Base-by-base conservation (phyloP, 257 asterid genomes). In the Sherardia arvensis region DNA sequence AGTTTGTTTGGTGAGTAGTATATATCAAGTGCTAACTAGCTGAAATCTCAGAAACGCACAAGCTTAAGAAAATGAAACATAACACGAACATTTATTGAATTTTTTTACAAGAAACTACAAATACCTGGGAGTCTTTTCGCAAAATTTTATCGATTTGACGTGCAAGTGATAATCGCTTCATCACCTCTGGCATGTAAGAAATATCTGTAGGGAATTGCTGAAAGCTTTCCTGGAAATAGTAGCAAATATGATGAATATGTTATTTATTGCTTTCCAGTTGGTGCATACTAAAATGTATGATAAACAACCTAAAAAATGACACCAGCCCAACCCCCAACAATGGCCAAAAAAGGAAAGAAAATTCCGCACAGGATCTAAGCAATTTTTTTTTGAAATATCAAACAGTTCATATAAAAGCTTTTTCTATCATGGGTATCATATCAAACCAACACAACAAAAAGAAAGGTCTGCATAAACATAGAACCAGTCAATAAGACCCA, bases 151-250 rank as follows among this genome's bases (percentile, higher is more conserved):
- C 99, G 71, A 92, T 84, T 80, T 87, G 96, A 61, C 78, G 87
- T 51, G 99, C 99, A 80, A 92, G 95, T 62, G 97, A 87, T 71
- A 86, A 75, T 69, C 97, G 82, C 75, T 83, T 90, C 87, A 74
- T 81, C 62, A 92, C 84, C 77, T 84, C 99, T 14, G 86, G 87
- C 88, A 92, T 81, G 78, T 80, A 87, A 25, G 99, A 87, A 34
- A 70, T 57, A 67, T 85, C 85, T 61, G 84, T 76, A 56, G 99
- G 99, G 83, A 92, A 92, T 45, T 91, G 86, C 77, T 76, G 95
- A 73, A 92, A 90, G 72, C 77, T 86, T 69, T 90, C 95, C 97
- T 92, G 95, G 47, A 49, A 66, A 45, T 20, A 61, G 10, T 28
- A 58, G 20, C 59, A 71, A 6, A 25, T 21, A 27, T 47, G 14